phyloP scores from a whole-genome alignment of 768 basidiomycete species.

The Trichaptum fuscoviolaceum region DNA sequence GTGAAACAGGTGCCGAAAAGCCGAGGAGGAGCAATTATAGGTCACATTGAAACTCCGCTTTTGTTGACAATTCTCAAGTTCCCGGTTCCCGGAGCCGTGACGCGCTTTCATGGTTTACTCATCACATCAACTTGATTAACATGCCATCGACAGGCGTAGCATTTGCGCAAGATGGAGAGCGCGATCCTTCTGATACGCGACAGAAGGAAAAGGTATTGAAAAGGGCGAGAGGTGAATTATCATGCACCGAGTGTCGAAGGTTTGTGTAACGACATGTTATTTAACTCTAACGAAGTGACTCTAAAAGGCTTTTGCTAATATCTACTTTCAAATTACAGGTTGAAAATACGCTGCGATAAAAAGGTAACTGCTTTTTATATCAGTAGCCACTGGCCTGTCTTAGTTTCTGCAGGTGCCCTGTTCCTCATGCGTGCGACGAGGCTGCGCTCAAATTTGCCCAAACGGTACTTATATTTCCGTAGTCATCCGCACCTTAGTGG shows the following conservation, averaged over 20 bases:
- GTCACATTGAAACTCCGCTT: too few relatives aligned
- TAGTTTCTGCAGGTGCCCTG: background rate
- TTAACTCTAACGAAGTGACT: background rate
- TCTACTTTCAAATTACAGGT: slow-evolving; percentile 34
- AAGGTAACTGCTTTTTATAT: background rate
- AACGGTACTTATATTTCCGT: slow-evolving; percentile 4
- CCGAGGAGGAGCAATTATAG: too few relatives aligned
- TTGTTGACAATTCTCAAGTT: too few relatives aligned
- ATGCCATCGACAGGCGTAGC: too few relatives aligned
- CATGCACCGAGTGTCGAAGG: slow-evolving; percentile 63
- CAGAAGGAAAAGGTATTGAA: slow-evolving; percentile 26
- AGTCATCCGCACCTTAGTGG: background rate
- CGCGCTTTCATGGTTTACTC: too few relatives aligned
- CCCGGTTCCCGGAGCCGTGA: too few relatives aligned
- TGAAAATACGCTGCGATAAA: slow-evolving; percentile 36
- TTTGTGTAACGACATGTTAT: slow-evolving; percentile 32
- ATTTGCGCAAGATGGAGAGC: too few relatives aligned
- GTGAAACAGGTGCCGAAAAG: too few relatives aligned
- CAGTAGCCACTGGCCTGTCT: background rate
- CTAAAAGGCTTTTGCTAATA: slow-evolving; percentile 28
- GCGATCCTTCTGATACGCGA: background rate
- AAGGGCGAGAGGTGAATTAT: slow-evolving; percentile 33
- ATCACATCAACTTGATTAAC: too few relatives aligned
- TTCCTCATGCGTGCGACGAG: slow-evolving; percentile 41
- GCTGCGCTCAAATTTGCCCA: slow-evolving; percentile 52